Percentiles rank a stretch among this genome's conserved stretches.
These are phyloP conservation scores for Nothophaeocryptopus gaeumannii DNA, from an alignment of 2,329 filamentous ascomycete species.

Conservation along the genomic window DNA sequence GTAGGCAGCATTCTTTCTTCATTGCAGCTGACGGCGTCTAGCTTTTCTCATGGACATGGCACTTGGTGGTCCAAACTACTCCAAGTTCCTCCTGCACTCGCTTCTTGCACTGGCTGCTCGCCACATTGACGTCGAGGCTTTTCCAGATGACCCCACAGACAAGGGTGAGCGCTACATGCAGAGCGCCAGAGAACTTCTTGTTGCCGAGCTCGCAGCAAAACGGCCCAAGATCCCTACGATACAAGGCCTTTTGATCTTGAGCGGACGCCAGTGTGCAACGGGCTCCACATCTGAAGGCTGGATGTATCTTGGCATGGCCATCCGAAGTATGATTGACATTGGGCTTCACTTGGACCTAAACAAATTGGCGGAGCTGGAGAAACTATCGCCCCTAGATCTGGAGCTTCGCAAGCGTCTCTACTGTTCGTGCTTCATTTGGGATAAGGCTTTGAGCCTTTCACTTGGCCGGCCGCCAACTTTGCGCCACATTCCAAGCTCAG, in stretches of 20 bases:
- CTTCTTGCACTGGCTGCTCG: slow-evolving; percentile 5
- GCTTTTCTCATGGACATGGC: slow-evolving; percentile 8
- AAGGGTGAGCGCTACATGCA: slow-evolving; percentile 2
- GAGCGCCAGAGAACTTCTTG: neutral
- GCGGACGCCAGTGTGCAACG: slow-evolving; percentile 5
- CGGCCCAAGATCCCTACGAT: slow-evolving; percentile 4
- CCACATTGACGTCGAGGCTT: neutral
- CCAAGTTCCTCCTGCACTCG: slow-evolving; percentile 6
- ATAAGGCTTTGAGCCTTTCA: slow-evolving; percentile 4
- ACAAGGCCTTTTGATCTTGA: slow-evolving; percentile 1
- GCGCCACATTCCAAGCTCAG: neutral
- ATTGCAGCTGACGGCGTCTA: neutral
- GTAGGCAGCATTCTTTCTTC: too few species aligned
- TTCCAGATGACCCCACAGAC: neutral
- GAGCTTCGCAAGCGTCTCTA: slow-evolving; percentile 3
- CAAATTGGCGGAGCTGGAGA: slow-evolving; percentile 1
- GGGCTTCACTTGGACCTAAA: slow-evolving; percentile 3
- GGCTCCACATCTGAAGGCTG: slow-evolving; percentile 4
- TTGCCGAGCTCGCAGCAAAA: slow-evolving; percentile 2
- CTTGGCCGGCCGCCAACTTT: slow-evolving; percentile 2
- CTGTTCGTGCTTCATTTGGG: slow-evolving; percentile 3
- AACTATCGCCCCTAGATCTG: neutral
- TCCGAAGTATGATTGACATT: slow-evolving; percentile 5
- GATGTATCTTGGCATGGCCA: slow-evolving; percentile 5
- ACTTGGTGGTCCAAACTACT: slow-evolving; percentile 4